Evolutionary conservation across 805 yeast species (phyloP).

Genomic region (Metschnikowia aberdeeniae): DNA sequence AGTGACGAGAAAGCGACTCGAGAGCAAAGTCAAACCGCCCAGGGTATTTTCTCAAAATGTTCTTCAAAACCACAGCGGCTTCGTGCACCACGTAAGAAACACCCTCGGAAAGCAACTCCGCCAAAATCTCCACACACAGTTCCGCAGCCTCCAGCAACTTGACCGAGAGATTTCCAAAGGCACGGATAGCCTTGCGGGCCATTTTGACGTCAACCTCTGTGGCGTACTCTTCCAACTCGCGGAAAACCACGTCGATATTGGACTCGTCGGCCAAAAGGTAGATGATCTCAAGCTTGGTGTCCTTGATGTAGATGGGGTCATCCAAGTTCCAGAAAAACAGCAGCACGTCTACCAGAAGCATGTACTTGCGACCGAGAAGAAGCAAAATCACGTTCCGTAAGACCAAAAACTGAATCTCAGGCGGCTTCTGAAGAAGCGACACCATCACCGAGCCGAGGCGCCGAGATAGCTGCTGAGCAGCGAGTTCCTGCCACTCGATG

Average conservation of each 20-base stretch:
- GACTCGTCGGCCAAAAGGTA: slow-evolving; percentile 67
- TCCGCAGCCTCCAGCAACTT: slow-evolving; percentile 61
- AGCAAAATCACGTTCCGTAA: slow-evolving; percentile 76
- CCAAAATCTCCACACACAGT: slow-evolving; percentile 59
- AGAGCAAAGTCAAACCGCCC: slow-evolving; percentile 40
- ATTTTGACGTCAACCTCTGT: slow-evolving; percentile 81
- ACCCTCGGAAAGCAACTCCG: slow-evolving; percentile 58
- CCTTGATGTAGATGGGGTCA: slow-evolving; percentile 85
- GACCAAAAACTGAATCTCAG: slow-evolving; percentile 80
- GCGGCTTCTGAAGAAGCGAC: slow-evolving; percentile 65
- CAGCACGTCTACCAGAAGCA: slow-evolving; percentile 64
- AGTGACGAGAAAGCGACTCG: slow-evolving; percentile 26
- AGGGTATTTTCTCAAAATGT: slow-evolving; percentile 75
- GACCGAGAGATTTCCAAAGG: slow-evolving; percentile 85
- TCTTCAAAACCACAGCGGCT: slow-evolving; percentile 67
- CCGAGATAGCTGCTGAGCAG: slow-evolving; percentile 51
- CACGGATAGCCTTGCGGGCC: slow-evolving; percentile 83
- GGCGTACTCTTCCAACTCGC: slow-evolving; percentile 82
- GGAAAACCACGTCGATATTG: slow-evolving; percentile 58
- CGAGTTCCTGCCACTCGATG: slow-evolving; percentile 50
- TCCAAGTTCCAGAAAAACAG: slow-evolving; percentile 78
- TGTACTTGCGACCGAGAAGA: slow-evolving; percentile 58
- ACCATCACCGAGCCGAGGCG: slow-evolving; percentile 66
- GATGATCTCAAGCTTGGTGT: slow-evolving; percentile 84
- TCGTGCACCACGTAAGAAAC: slow-evolving; percentile 78